A percentile compares a stretch with the other conserved stretches of the same genome.
Conservation (phyloP, 176 grass and related monocot species). For the Musa beccarii region DNA sequence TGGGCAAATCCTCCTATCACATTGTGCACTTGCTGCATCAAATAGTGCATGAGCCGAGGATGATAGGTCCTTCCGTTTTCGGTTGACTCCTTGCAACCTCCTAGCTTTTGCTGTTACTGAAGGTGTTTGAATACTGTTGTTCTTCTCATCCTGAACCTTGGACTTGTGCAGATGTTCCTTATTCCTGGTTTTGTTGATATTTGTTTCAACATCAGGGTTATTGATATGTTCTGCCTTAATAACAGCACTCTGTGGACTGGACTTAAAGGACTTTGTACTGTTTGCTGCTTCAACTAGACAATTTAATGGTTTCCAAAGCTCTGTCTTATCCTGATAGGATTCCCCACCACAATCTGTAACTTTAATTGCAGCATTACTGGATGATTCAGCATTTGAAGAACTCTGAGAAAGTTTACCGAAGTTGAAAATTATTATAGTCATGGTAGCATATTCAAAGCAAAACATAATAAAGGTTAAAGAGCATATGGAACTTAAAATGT, state of each 20-base stretch:
- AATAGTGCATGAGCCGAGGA: constrained; percentile 22
- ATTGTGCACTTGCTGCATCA: constrained; percentile 23
- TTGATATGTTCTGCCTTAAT: constrained; percentile 44
- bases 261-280: constrained; percentile 54
- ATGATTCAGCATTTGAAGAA: constrained; percentile 42
- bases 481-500: neutral
- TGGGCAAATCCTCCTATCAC: constrained; percentile 41
- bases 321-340: constrained; percentile 37
- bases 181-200: constrained; percentile 32
- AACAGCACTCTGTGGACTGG: constrained; percentile 37
- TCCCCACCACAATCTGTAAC: constrained; percentile 29
- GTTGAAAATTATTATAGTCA: neutral
- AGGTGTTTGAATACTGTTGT: constrained; percentile 29
- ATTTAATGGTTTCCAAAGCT: constrained; percentile 78
- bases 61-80: constrained; percentile 32
- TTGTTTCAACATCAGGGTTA: constrained; percentile 27
- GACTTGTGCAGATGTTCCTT: constrained; percentile 38
- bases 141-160: constrained; percentile 45
- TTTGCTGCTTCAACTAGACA: constrained; percentile 74
- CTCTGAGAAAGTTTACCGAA: constrained; percentile 33
- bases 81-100: constrained; percentile 28
- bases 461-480: neutral
- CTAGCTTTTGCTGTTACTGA: constrained; percentile 19
- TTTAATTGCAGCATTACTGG: constrained; percentile 37
- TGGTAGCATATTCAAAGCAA: neutral